These are phyloP conservation scores for Quercus mongolica DNA, from an alignment of 306 rosid genomes.

Conservation along the genomic window DNA sequence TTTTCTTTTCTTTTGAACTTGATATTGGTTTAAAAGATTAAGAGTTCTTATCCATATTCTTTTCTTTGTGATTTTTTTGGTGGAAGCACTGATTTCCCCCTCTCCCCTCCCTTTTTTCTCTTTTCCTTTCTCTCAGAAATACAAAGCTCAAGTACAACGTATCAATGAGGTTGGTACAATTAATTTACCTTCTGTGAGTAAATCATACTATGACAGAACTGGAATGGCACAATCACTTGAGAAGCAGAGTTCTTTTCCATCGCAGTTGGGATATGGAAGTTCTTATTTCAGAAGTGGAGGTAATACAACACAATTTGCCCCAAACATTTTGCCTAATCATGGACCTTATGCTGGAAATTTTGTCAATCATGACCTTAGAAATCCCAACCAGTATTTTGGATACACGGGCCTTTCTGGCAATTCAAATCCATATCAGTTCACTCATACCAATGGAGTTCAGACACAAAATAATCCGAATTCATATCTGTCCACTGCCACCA, in stretches of 20 bases:
- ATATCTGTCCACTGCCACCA: neutral
- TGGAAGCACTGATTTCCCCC: neutral
- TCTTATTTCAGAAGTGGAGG: neutral
- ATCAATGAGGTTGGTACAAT: neutral
- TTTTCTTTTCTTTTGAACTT: too few relatives aligned
- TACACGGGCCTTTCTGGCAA: neutral
- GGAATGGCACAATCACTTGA: neutral
- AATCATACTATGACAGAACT: neutral
- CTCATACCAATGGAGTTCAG: neutral
- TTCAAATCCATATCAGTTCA: neutral
- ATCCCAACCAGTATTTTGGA: neutral
- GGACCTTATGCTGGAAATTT: neutral
- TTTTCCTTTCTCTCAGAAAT: constrained; percentile 24
- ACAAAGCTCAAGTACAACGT: constrained; percentile 18
- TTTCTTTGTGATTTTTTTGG: neutral
- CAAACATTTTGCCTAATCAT: constrained; percentile 4
- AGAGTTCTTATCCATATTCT: neutral
- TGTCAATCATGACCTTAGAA: neutral
- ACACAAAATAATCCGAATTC: too few relatives aligned
- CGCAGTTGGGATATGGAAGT: neutral
- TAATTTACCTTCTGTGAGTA: neutral
- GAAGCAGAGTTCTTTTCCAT: neutral
- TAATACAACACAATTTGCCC: constrained; percentile 1
- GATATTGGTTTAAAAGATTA: too few relatives aligned
- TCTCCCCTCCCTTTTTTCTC: neutral